Evolutionary conservation across 2,329 filamentous ascomycete genomes (phyloP), one percentile per base, ranked within the genome.

Genomic region (Fusarium odoratissimum): DNA sequence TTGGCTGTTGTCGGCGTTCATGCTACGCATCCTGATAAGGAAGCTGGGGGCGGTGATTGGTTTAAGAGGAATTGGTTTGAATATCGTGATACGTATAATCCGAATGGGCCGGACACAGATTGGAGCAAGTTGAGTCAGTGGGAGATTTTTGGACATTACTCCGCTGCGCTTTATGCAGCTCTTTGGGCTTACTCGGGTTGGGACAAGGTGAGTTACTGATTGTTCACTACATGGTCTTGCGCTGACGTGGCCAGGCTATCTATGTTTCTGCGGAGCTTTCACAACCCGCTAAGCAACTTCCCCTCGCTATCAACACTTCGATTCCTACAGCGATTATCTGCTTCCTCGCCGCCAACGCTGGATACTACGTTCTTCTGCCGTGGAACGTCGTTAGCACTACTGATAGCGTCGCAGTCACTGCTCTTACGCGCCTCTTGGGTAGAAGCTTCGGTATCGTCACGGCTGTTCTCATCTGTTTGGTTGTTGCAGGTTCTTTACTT

Each of bases 161-260:
- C 88, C 6, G 85, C 89, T 3, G 90, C 90, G 0, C 82, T 91
- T 2, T 91, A 91, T 72, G 90, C 86, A 0, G 89, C 88, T 0
- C 76, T 91, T 0, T 92, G 89, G 90, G 90, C 88, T 0, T 92
- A 91, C 66, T 90, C 88, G 1, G 90, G 90, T 1, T 92, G 90
- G 90, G 90, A 91, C 61, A 91, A 91, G 81, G 88, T 88, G 42
- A 81, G 84, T 49, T 19, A 0, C n/a, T 19, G 0, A 5, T 13
- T 2, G 0, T 19, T 23, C 3, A 13, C 14, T 8, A 5, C 4
- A 23, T 0, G 8, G 1, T 0, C 16, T 13, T 16, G 0, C 6
- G 12, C 40, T 69, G 8, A 69, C 11, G 0, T 8, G 2, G 5
- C 1, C 9, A 87, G 86, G 87, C 87, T 7, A 85, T 89, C 56